Conservation (phyloP, 163 green algal species). For the Volvox carteri region DNA sequence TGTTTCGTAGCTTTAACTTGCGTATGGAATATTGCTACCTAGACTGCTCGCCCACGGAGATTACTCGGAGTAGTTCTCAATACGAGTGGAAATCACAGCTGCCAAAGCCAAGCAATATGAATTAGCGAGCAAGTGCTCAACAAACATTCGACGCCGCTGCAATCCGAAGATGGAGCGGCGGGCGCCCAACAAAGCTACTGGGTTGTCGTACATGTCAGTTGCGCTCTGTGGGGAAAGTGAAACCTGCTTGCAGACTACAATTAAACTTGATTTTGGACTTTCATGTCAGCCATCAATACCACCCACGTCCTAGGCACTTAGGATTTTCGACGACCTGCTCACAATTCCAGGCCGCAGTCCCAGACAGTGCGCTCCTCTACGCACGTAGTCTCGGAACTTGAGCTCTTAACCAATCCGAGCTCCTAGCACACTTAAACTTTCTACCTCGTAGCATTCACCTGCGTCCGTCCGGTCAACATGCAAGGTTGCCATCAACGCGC, state of each 20-base stretch:
- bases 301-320: background rate
- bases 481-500: constrained; percentile 10
- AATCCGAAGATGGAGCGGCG: background rate
- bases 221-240: background rate
- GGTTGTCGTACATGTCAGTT: constrained; percentile 28
- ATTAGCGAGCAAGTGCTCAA: background rate
- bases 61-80: too few relatives aligned
- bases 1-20: too few relatives aligned
- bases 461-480: background rate
- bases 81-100: too few relatives aligned
- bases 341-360: background rate
- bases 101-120: background rate
- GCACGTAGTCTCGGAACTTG: constrained; percentile 3
- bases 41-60: too few relatives aligned
- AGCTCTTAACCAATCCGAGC: constrained; percentile 34
- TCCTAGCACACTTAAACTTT: background rate
- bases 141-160: too few relatives aligned
- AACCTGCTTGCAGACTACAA: background rate
- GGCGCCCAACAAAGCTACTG: background rate
- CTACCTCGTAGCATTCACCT: background rate
- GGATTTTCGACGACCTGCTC: background rate
- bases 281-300: background rate
- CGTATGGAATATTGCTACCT: too few relatives aligned
- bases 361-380: constrained; percentile 27
- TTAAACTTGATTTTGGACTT: background rate